Conservation (phyloP, 1,284 basidiomycete species). For the Vanrija humicola region DNA sequence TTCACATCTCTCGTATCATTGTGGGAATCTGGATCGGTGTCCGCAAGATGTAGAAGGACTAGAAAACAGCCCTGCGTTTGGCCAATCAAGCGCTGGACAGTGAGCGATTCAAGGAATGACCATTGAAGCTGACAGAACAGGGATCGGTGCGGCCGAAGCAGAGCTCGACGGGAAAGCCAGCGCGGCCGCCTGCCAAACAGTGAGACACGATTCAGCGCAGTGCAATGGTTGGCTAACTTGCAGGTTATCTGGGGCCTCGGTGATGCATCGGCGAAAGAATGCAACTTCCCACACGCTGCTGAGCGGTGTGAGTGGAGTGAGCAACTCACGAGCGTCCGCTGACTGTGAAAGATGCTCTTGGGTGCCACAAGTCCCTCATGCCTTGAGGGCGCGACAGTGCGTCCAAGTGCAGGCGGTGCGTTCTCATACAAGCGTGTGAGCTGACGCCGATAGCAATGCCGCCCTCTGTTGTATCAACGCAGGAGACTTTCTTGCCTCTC, state of each 20-base stretch:
- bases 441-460: constrained; percentile 8
- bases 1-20: neutral
- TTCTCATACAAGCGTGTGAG: neutral
- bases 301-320: constrained; percentile 11
- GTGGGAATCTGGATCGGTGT: constrained; percentile 1
- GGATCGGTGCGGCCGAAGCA: neutral
- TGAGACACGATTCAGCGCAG: neutral
- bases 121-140: neutral
- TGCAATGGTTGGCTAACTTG: neutral
- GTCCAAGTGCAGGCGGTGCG: constrained; percentile 8
- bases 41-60: constrained; percentile 1
- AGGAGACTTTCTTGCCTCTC: neutral
- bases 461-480: constrained; percentile 5
- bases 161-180: neutral
- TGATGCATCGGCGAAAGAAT: neutral
- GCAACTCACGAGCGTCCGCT: too few relatives aligned
- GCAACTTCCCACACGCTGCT: constrained; percentile 1
- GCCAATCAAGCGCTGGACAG: constrained; percentile 2
- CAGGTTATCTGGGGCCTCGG: constrained; percentile 12
- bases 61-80: neutral
- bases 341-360: constrained; percentile 3
- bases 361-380: constrained; percentile 1
- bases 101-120: neutral
- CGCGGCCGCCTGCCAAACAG: constrained; percentile 8
- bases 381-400: constrained; percentile 1